Evolutionary conservation across 495 filamentous ascomycete species (phyloP).

Genomic region (Talaromyces thailandensis): DNA sequence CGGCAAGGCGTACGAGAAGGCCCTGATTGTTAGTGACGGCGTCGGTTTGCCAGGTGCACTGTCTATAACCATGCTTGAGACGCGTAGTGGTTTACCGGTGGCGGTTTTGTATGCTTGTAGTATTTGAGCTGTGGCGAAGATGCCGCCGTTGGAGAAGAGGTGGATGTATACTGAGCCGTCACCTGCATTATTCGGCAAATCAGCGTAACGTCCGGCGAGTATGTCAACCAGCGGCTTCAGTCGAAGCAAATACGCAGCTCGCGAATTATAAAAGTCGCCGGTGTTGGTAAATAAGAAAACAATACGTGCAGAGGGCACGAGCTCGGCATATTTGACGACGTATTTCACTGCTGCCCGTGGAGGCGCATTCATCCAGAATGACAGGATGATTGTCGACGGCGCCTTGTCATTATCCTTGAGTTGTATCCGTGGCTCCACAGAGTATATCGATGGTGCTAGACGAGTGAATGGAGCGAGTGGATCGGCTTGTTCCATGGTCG

Average conservation of each 20-base stretch:
- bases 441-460: slow-evolving; percentile 26
- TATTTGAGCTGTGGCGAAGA: slow-evolving; percentile 21
- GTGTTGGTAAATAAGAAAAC: slow-evolving; percentile 29
- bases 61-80: slow-evolving; percentile 30
- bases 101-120: slow-evolving; percentile 22
- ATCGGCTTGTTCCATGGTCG: slow-evolving; percentile 4
- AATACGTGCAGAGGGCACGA: slow-evolving; percentile 29
- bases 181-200: neutral
- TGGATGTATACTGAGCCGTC: slow-evolving; percentile 27
- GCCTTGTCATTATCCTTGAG: neutral
- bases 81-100: slow-evolving; percentile 21
- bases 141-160: slow-evolving; percentile 37
- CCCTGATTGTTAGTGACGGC: slow-evolving; percentile 17
- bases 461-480: slow-evolving; percentile 15
- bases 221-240: slow-evolving; percentile 28
- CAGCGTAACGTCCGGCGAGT: slow-evolving; percentile 13
- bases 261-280: slow-evolving; percentile 25
- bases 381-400: slow-evolving; percentile 22
- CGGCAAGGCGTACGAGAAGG: slow-evolving; percentile 30
- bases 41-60: slow-evolving; percentile 32
- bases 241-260: slow-evolving; percentile 19
- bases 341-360: slow-evolving; percentile 30
- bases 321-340: slow-evolving; percentile 23
- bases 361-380: slow-evolving; percentile 38
- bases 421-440: slow-evolving; percentile 16